Percentiles rank a stretch among this genome's conserved stretches.
phyloP scores from a whole-genome alignment of 495 filamentous ascomycete genomes.

The Thozetella sp. region DNA sequence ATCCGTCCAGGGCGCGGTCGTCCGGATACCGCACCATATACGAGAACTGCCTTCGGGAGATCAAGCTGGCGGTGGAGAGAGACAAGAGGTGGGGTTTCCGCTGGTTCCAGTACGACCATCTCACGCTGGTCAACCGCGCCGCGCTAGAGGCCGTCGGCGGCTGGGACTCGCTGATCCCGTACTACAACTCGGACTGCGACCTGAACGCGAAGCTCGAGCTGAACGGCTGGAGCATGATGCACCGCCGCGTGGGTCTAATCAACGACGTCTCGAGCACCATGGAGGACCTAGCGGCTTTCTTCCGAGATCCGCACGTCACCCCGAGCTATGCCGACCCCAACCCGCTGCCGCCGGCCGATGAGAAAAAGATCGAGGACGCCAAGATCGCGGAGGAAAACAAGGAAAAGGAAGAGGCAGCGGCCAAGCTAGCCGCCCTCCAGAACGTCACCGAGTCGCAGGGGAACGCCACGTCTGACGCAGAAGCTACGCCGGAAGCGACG shows the following conservation, averaged over 20 bases:
- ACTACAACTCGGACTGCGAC: slow-evolving; percentile 63
- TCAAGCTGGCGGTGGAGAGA: slow-evolving; percentile 25
- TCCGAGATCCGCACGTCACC: slow-evolving; percentile 35
- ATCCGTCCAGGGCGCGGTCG: slow-evolving; percentile 25
- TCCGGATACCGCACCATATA: slow-evolving; percentile 54
- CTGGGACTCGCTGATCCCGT: slow-evolving; percentile 64
- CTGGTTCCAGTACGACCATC: slow-evolving; percentile 61
- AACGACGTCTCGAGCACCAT: slow-evolving; percentile 51
- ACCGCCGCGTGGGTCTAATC: slow-evolving; percentile 47
- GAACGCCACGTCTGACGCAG: not conserved
- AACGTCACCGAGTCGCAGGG: not conserved
- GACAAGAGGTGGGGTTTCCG: slow-evolving; percentile 50
- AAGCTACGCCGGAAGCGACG: not conserved
- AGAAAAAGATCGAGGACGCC: slow-evolving; percentile 10
- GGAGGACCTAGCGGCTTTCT: slow-evolving; percentile 47
- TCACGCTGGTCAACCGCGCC: slow-evolving; percentile 57
- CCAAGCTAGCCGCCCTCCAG: not conserved
- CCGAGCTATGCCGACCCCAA: slow-evolving; percentile 42
- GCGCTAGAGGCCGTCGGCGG: slow-evolving; percentile 56
- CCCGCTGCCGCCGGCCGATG: slow-evolving; percentile 21
- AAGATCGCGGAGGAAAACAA: slow-evolving; percentile 3
- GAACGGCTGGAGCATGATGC: slow-evolving; percentile 48
- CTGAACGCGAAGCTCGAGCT: slow-evolving; percentile 57
- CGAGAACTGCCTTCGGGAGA: slow-evolving; percentile 41
- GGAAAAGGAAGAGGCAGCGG: slow-evolving; percentile 15